Evolutionary conservation across 495 filamentous ascomycete genomes (phyloP).

Genomic region (Hypoxylon fragiforme): DNA sequence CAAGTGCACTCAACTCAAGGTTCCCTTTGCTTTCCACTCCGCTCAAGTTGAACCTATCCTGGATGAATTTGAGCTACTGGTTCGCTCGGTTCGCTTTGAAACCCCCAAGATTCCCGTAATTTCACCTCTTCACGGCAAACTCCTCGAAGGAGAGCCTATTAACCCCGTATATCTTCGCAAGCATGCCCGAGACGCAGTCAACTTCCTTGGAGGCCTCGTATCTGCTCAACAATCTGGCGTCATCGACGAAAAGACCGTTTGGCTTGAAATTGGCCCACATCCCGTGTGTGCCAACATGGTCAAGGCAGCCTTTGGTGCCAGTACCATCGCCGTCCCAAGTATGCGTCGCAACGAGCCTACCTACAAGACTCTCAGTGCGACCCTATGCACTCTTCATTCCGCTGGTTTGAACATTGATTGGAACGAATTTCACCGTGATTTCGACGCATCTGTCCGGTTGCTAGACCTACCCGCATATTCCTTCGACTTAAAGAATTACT

Average conservation of each 20-base stretch:
- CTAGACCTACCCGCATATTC: slow-evolving; percentile 73
- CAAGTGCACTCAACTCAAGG: slow-evolving; percentile 69
- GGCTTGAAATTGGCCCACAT: slow-evolving; percentile 72
- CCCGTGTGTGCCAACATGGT: slow-evolving; percentile 71
- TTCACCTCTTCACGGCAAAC: slow-evolving; percentile 66
- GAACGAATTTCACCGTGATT: slow-evolving; percentile 79
- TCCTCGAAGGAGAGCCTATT: slow-evolving; percentile 61
- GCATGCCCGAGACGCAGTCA: slow-evolving; percentile 72
- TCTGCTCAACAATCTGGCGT: slow-evolving; percentile 53
- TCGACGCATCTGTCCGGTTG: slow-evolving; percentile 60
- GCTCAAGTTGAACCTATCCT: slow-evolving; percentile 78
- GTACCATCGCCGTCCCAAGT: slow-evolving; percentile 61
- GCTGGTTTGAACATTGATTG: slow-evolving; percentile 71
- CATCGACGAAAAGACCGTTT: slow-evolving; percentile 60
- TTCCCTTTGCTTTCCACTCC: slow-evolving; percentile 83
- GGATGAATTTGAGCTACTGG: slow-evolving; percentile 63
- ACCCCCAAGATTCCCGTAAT: slow-evolving; percentile 68
- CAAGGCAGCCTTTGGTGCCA: slow-evolving; percentile 62
- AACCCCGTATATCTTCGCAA: slow-evolving; percentile 63
- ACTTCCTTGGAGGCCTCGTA: slow-evolving; percentile 68
- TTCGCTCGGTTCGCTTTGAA: slow-evolving; percentile 61
- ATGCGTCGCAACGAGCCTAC: slow-evolving; percentile 56
- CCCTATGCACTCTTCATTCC: slow-evolving; percentile 63
- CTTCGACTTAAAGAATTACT: slow-evolving; percentile 82
- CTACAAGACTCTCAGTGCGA: slow-evolving; percentile 67